A percentile compares a stretch with the other conserved stretches of the same genome.
These are phyloP conservation scores for Hypoxylon rickii DNA, from an alignment of 495 filamentous ascomycete genomes.

Conservation along the genomic window DNA sequence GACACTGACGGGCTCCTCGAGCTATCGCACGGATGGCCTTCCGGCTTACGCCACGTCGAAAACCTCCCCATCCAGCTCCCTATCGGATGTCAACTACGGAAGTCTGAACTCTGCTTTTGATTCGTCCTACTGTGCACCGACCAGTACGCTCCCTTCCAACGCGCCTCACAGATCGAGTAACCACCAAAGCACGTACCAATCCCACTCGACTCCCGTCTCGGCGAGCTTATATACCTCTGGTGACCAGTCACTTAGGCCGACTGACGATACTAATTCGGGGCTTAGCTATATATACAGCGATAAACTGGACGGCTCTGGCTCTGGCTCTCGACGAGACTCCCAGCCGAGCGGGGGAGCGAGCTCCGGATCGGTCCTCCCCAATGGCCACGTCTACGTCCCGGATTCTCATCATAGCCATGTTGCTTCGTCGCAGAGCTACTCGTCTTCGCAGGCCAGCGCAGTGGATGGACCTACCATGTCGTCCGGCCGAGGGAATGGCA, in stretches of 20 bases:
- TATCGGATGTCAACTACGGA: conserved; percentile 30
- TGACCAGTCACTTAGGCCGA: conserved; percentile 22
- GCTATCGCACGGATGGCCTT: conserved; percentile 26
- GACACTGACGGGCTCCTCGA: conserved; percentile 34
- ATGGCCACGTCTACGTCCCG: conserved; percentile 39
- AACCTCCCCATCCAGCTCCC: conserved; percentile 16
- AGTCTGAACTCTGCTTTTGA: conserved; percentile 27
- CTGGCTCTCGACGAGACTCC: conserved; percentile 26
- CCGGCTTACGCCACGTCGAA: conserved; percentile 25
- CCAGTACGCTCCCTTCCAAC: conserved; percentile 10
- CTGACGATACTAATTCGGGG: conserved; percentile 22
- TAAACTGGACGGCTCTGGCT: conserved; percentile 19
- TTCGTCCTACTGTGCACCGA: conserved; percentile 5
- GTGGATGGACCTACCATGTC: conserved; percentile 25
- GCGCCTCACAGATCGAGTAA: conserved; percentile 4
- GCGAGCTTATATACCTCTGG: conserved; percentile 22
- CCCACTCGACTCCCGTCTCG: not conserved
- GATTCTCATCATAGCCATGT: conserved; percentile 23
- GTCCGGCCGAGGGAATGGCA: conserved; percentile 17
- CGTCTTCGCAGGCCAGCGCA: conserved; percentile 11
- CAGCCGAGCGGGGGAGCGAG: conserved; percentile 28
- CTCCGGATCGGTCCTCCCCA: conserved; percentile 30
- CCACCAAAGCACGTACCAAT: conserved; percentile 10
- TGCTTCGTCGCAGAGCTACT: conserved; percentile 20
- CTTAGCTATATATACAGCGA: conserved; percentile 37